Evolutionary conservation across 2,329 filamentous ascomycete species (phyloP).

Genomic region (Chaetomiaceae sp.): DNA sequence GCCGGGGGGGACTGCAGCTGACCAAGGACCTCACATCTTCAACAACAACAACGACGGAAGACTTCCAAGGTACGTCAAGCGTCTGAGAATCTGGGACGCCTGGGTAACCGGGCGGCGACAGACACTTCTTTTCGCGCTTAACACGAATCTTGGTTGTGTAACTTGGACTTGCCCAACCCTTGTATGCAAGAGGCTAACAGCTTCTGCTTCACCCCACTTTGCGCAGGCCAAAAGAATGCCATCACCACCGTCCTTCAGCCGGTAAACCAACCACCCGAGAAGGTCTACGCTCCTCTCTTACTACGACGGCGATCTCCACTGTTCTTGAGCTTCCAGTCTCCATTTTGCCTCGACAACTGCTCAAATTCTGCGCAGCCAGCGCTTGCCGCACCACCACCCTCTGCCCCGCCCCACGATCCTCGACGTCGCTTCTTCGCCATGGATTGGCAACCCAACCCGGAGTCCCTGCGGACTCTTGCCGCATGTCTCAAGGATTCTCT

Average conservation of each 20-base stretch:
- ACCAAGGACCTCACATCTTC: background rate
- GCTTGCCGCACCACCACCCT: background rate
- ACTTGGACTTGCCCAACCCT: background rate
- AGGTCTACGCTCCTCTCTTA: background rate
- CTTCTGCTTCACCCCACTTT: conserved; percentile 20
- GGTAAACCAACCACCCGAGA: background rate
- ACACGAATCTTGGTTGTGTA: background rate
- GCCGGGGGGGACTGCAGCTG: no score
- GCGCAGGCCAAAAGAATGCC: conserved; percentile 16
- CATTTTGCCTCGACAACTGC: background rate
- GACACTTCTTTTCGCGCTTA: conserved; percentile 9
- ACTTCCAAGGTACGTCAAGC: conserved; percentile 12
- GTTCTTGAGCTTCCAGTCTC: background rate
- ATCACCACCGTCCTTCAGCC: conserved; percentile 9
- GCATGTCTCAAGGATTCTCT: conserved; percentile 88
- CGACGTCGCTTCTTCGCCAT: conserved; percentile 21
- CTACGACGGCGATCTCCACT: background rate
- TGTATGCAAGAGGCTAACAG: conserved; percentile 12
- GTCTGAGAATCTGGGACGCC: background rate
- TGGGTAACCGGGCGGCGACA: conserved; percentile 1
- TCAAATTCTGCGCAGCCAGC: background rate
- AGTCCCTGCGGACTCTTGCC: conserved; percentile 84
- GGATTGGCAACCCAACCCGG: conserved; percentile 88
- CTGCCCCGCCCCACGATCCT: conserved; percentile 14
- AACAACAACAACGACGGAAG: background rate